Base-by-base conservation (phyloP, 805 yeast species). In the Ogataea degrootiae region DNA sequence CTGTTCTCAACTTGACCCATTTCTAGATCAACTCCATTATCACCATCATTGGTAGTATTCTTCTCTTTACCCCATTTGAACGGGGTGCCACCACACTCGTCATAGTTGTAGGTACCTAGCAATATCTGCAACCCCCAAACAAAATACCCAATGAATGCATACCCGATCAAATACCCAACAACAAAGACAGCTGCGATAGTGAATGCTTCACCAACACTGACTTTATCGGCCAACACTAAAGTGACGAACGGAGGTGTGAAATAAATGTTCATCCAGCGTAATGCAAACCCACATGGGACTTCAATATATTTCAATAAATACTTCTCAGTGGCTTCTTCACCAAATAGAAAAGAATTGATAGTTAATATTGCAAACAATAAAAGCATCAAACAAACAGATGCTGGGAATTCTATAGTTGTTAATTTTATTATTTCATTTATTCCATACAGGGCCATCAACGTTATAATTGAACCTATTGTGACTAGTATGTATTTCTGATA, bases 221-320 rank as follows among this genome's bases (percentile, higher is more conserved):
- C 82, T 50, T 76, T 76, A n/a, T 77, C 75, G 12, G 87, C 76
- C 45, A 85, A 70, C 0, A 92, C 92, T 34, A 86, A 71, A 0
- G 83, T 76, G 35, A 86, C 79, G 59, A 87, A 86, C 0, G 90
- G 82, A 1, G 94, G 92, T 0, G 87, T 80, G 70, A 86, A 87
- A 59, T 82, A 85, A 6, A 84, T 75, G 60, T 83, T 85, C 66
- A 87, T 87, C 92, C 94, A 86, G 46, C 84, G 73, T 43, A 86
- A 70, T 1, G 84, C 72, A 61, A 85, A 83, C 51, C 85, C 84
- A 68, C 77, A 76, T 15, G 88, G 79, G n/a, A 84, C 76, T 42
- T 82, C 80, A 42, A 82, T 65, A 33, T 63, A 52, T 37, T 53
- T 54, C 47, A 65, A 62, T 2, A 66, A 36, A 17, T 47, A 39